Evolutionary conservation across 2,329 filamentous ascomycete species (phyloP), one percentile per base, ranked within the genome.

Genomic region (Setomelanomma holmii): DNA sequence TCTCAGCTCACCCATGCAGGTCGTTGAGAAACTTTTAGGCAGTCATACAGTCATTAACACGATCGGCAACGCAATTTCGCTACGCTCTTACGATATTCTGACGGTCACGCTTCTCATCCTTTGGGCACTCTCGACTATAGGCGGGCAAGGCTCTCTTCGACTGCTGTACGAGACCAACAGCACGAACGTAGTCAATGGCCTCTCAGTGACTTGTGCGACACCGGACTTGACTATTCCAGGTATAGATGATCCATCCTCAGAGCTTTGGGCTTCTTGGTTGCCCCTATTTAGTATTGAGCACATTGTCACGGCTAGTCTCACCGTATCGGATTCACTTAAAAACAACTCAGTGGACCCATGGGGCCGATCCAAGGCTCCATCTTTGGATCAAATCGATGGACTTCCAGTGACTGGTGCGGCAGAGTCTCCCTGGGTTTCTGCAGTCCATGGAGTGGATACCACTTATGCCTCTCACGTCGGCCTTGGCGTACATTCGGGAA

Each of bases 121-220:
- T 1, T 64, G 60, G 56, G 45, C 51, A 16, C 44, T 65, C 1
- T 65, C 62, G 3, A 60, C 62, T 6, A 27, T 65, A 11, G 62
- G 62, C 5, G 62, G 60, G 23, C 62, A 65, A 41, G 58, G 48
- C 20, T 53, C 57, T 38, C 38, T 63, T 4, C 51, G 58, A 11
- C 23, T 65, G 6, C 24, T 65, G 10, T 27, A 48, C 7, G 36
- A 48, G 20, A 35, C 45, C 11, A 48, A 48, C 17, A 21, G 14
- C 16, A 50, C 51, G 1, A 20, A 47, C 2, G 34, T 21, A 10
- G 47, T 43, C 6, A 21, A n/a, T 10, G 14, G 38, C n/a, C n/a
- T n/a, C n/a, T n/a, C 16, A 6, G 38, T 12, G 22, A 49, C 4
- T 54, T 30, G 6, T 30, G 12, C 24, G 7, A 30, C 24, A 12